Base-by-base conservation (phyloP, 148 eudicot genomes). In the Suaeda aralocaspica region DNA sequence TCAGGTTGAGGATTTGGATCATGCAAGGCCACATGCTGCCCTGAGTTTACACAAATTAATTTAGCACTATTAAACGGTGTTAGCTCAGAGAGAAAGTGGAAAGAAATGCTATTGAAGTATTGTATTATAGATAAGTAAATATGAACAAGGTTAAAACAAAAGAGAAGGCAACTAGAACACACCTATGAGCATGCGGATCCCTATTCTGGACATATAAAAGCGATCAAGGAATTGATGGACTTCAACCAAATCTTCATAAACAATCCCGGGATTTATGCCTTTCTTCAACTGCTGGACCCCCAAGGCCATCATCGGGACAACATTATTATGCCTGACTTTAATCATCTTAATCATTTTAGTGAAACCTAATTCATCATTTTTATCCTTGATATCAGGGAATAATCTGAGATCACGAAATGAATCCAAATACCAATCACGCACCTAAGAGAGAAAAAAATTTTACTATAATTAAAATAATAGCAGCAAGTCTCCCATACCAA, bases 111-210 rank as follows among this genome's bases (percentile, higher is more conserved):
- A 24, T 36, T 19, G 25, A 33, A 29, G 14, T 39, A 29, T 3
- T 25, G 14, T 39, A 29, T 3, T 25, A 5, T 9, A 22, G 29
- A 41, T n/a, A 33, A 48, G 34, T 16, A 19, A 24, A 16, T 50
- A 24, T 14, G 15, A 70, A 53, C 15, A 67, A 59, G 29, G n/a
- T 36, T 10, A 57, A 19, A 48, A 45, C 5, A 29, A n/a, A 26
- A 62, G 25, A 33, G 12, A n/a, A 48, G 66, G 31, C 59, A 79
- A 55, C 53, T 18, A 66, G 70, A 45, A 68, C 90, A 79, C 72
- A 92, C 99, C 97, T 73, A 94, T 91, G 71, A 94, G 99, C 99
- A 94, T 94, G 26, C 93, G 88, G 67, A 94, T 91, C 52, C 99
- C 99, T 50, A 94, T 94, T 78, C 99, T 86, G 42, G 99, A 89